Evolutionary conservation across 805 yeast species (phyloP).

Genomic region (Yamadazyma phyllophila): DNA sequence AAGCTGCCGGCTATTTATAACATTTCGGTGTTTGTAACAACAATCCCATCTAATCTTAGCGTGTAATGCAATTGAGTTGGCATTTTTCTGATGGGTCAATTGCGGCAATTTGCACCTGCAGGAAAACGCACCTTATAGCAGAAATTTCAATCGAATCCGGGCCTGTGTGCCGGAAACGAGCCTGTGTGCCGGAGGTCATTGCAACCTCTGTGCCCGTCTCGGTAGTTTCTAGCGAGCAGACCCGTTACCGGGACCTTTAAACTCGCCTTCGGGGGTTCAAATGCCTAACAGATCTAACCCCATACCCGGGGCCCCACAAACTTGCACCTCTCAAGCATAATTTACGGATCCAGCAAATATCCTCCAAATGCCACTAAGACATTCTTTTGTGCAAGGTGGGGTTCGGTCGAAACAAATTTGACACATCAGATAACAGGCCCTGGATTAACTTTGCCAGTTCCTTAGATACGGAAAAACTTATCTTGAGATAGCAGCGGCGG

Average conservation of each 20-base stretch:
- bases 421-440: not conserved
- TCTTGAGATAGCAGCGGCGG: not conserved
- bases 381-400: no score
- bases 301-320: conserved; percentile 4
- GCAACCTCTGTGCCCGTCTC: not conserved
- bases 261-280: not conserved
- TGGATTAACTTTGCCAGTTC: not conserved
- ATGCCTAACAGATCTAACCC: not conserved
- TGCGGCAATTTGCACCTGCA: conserved; percentile 1
- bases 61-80: not conserved
- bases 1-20: not conserved
- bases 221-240: not conserved
- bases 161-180: not conserved
- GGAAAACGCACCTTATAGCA: not conserved
- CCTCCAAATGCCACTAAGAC: no score
- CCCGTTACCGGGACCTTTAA: not conserved
- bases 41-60: not conserved
- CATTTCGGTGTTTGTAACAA: not conserved
- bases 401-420: not conserved
- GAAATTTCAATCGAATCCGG: not conserved
- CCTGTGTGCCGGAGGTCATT: not conserved
- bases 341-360: no score
- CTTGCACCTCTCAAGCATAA: no score
- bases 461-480: not conserved
- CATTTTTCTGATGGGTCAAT: not conserved